Base-by-base conservation (phyloP, 2,329 filamentous ascomycete species). In the Xylaria sp. region DNA sequence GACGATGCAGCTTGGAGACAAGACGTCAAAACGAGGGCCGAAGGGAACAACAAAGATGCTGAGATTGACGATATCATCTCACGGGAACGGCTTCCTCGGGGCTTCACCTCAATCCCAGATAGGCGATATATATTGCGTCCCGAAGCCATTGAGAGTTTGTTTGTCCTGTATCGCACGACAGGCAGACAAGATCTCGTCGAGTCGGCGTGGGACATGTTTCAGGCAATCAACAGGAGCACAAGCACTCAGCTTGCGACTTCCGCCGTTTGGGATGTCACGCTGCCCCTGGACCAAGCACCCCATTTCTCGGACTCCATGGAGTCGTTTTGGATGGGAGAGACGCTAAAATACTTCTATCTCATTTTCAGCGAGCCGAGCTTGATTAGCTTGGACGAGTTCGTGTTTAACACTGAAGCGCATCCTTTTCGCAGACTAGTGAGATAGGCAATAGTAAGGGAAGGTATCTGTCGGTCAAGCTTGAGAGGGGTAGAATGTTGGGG, bases 401-500 rank as follows among this genome's bases (percentile, higher is more conserved):
- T 58, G 15, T 42, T 58, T 20, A 58, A 58, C 28, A 58, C 36
- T 26, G 54, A 58, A 42, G 54, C 54, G 13, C 54, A 58, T 31
- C 54, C 54, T n/a, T 42, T 58, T 1, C 54, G 54, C 10, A 23
- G 54, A 20, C n/a, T 15, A 23, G 15, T 53, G 3, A 9, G 28
- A 9, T 53, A 53, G 17, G 2, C 17, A 23, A 6, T 20, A 20
- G 4, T 23, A 56, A 2, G n/a, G n/a, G 15, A n/a, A 36, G 11
- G 20, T 20, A 20, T 3, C 17, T 4, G 6, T 13, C 13, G 9
- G 28, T 31, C 2, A 36, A 54, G 31, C 1, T 10, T 2, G 6
- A 15, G 31, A 15, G 26, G 33, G 0, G 5, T n/a, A 4, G 6
- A 2, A 5, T 53, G 11, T 53, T 31, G 4, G 28, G 11, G 10